Evolutionary conservation across 2,329 filamentous ascomycete genomes (phyloP), one percentile per base, ranked within the genome.

Genomic region (Venturia effusa): DNA sequence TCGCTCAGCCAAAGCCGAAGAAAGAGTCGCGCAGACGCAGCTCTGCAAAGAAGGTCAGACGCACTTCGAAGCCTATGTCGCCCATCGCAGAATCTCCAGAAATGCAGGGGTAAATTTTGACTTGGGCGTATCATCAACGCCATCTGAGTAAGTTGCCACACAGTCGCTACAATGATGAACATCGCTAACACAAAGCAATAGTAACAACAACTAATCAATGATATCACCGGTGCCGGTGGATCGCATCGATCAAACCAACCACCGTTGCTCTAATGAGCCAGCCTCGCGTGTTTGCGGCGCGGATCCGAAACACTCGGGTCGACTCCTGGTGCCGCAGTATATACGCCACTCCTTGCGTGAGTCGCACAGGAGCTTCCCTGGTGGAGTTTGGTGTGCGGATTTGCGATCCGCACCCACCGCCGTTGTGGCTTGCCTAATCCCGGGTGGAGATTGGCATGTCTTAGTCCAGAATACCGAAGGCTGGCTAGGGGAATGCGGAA

Each of bases 41-140:
- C 64, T 72, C 71, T 55, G 51, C 27, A n/a, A 71, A 72, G 67
- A 77, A 76, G 71, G 70, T 71, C 64, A 70, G 73, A 51, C 71
- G 74, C 62, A 67, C 73, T 2, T 75, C 74, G 54, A 76, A 76
- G 70, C 74, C 75, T 15, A 76, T 77, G 75, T 73, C 72, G 63
- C 74, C 75, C 64, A 77, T 77, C 65, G 69, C 73, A 13, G 75
- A 77, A 70, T 74, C 72, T 8, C 72, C 73, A 24, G 74, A 75
- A 67, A 63, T 61, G n/a, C 71, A 72, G 19, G 74, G 76, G 69
- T 76, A 71, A 75, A 67, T 30, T 66, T 24, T 11, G 37, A 61
- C 11, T 6, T 17, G 1, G 37, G 43, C 32, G n/a, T 17, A 17
- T 39, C 41, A 24, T 8, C n/a, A 5, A 24, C n/a, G 61, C 27